These are phyloP conservation scores for Aeschynomene evenia DNA, from an alignment of 306 rosid genomes.

Conservation along the genomic window DNA sequence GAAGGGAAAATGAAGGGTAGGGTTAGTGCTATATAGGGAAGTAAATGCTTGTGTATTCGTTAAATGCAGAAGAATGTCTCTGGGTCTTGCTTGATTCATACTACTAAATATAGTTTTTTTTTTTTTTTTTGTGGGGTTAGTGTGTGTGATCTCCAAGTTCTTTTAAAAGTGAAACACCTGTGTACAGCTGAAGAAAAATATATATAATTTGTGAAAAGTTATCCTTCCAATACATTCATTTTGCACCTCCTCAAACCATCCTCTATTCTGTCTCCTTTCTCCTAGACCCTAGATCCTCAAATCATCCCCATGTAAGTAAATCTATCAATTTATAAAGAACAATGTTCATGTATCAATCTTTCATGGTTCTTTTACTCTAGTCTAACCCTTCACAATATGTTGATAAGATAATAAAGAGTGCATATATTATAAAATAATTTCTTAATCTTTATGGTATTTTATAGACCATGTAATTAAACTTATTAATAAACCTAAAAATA, in stretches of 20 bases:
- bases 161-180: neutral
- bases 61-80: neutral
- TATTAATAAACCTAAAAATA: no score
- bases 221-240: neutral
- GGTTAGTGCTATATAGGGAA: constrained; percentile 5
- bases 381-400: no score
- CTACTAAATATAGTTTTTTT: neutral
- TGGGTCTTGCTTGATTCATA: neutral
- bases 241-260: neutral
- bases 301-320: no score
- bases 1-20: neutral
- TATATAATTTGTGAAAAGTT: neutral
- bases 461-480: no score
- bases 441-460: no score
- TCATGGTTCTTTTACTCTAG: no score
- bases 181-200: neutral
- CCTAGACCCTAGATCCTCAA: no score
- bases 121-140: neutral
- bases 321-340: no score
- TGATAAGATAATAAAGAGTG: no score
- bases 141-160: neutral
- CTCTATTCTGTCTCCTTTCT: no score
- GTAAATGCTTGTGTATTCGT: neutral
- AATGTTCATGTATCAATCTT: no score
- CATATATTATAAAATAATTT: no score